Evolutionary conservation across 495 filamentous ascomycete species (phyloP), one percentile per base, ranked within the genome.

Genomic region (Penicillium taxi): DNA sequence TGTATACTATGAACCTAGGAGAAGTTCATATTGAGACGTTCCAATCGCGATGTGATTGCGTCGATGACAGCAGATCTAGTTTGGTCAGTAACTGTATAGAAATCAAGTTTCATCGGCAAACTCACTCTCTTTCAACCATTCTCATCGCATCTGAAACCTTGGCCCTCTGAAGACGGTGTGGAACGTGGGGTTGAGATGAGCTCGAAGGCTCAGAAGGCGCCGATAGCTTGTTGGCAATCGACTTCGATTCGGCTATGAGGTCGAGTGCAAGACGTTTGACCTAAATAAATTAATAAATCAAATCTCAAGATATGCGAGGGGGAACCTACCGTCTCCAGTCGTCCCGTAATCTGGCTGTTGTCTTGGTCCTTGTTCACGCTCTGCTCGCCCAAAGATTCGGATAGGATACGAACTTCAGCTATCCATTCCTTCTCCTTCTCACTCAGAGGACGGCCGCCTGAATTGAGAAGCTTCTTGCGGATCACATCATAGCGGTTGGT

Each of bases 371-470:
- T 44, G 32, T 52, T 48, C 8, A 52, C 21, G 13, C 39, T 28
- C n/a, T 28, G 26, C 9, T 55, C 37, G 12, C 38, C 45, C 15
- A 71, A 45, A 5, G 58, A 64, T 16, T 50, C 50, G 3, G 59
- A 57, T 27, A 86, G 39, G 9, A 56, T 42, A 15, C 72, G 58
- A 16, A 88, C 75, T 50, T 89, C 84, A 4, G 67, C 66, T 1
- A 74, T 49, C 78, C 78, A 89, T 0, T 73, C 68, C 52, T 64
- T 73, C 52, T 89, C 84, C 54, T 77, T 83, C 37, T 82, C 78
- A 55, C 81, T 88, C 24, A 94, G 61, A 36, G 82, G 75, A 8
- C 75, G 69, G 14, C 72, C 78, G 12, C 63, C 68, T 7, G 63
- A 60, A 48, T 73, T 73, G 25, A 69, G 60, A 23, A 85, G 61